These are phyloP conservation scores for Spiromastix sp. DNA, from an alignment of 2,329 filamentous ascomycete genomes.

Conservation along the genomic window DNA sequence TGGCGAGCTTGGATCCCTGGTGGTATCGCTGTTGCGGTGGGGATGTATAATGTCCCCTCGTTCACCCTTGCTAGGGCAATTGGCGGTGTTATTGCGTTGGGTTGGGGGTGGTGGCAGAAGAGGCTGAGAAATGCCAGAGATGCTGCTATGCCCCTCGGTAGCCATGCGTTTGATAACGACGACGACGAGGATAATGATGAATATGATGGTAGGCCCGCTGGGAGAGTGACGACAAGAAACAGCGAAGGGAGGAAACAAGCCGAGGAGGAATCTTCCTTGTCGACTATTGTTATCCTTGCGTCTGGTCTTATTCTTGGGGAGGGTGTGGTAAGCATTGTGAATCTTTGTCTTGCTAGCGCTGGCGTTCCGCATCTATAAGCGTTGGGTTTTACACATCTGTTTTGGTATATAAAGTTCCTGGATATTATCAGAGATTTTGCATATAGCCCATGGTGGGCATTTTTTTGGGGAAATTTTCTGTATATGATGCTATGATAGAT, in stretches of 20 bases:
- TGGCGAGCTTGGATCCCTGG: constrained; percentile 78
- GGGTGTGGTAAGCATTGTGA: constrained; percentile 83
- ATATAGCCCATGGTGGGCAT: neutral
- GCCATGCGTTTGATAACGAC: neutral
- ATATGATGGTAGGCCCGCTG: neutral
- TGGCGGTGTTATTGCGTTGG: constrained; percentile 67
- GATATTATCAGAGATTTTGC: neutral
- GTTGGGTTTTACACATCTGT: neutral
- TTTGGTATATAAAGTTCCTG: neutral
- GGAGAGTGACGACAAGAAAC: constrained; percentile 32
- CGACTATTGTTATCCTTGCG: constrained; percentile 80
- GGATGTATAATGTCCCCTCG: constrained; percentile 96
- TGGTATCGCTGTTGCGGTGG: constrained; percentile 90
- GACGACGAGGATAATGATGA: neutral
- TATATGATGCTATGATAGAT: neutral
- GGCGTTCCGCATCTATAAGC: constrained; percentile 57
- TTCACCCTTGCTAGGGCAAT: constrained; percentile 84
- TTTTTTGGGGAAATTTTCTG: neutral
- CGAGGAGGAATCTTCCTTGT: constrained; percentile 25
- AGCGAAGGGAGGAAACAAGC: constrained; percentile 10
- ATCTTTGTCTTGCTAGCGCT: constrained; percentile 68
- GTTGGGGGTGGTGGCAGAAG: constrained; percentile 50
- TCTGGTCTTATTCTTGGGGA: constrained; percentile 86
- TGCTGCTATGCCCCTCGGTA: neutral
- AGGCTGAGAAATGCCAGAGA: constrained; percentile 14